These are phyloP conservation scores for Knufia petricola DNA, from an alignment of 2,329 filamentous ascomycete species.

Conservation along the genomic window DNA sequence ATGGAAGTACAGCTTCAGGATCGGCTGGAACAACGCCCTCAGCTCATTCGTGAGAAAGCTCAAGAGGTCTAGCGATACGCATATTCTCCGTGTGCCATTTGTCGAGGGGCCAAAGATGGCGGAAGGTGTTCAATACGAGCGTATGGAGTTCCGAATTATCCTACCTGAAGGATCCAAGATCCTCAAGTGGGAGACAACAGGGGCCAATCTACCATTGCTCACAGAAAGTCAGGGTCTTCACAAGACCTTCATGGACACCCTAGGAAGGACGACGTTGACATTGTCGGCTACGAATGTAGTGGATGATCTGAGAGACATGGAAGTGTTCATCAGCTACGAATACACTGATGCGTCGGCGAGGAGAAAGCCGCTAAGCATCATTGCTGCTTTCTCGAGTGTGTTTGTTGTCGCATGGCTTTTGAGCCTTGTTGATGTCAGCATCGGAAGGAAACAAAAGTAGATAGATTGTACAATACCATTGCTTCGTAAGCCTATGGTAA, in stretches of 20 bases:
- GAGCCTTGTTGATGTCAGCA: slow-evolving; percentile 71
- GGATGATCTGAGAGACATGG: slow-evolving; percentile 77
- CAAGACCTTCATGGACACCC: slow-evolving; percentile 86
- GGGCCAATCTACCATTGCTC: slow-evolving; percentile 63
- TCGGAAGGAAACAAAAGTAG: slow-evolving; percentile 47
- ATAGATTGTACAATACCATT: slow-evolving; percentile 9
- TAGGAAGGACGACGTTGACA: slow-evolving; percentile 73
- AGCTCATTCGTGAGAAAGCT: slow-evolving; percentile 61
- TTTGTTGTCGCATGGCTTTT: slow-evolving; percentile 67
- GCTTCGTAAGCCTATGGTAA: no score
- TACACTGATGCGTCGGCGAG: slow-evolving; percentile 64
- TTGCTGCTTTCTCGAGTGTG: slow-evolving; percentile 60
- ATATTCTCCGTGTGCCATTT: slow-evolving; percentile 82
- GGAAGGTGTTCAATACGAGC: slow-evolving; percentile 79
- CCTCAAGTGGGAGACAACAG: slow-evolving; percentile 58
- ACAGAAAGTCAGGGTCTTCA: slow-evolving; percentile 55
- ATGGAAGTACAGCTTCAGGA: slow-evolving; percentile 95
- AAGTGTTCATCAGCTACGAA: slow-evolving; percentile 62
- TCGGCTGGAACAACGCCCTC: slow-evolving; percentile 89
- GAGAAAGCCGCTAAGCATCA: slow-evolving; percentile 78
- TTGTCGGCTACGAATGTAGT: slow-evolving; percentile 78
- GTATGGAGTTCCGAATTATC: slow-evolving; percentile 69
- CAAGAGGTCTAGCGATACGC: slow-evolving; percentile 54
- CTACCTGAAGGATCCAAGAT: slow-evolving; percentile 79
- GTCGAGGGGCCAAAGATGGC: slow-evolving; percentile 78